Conservation (phyloP, 2,329 filamentous ascomycete genomes). For the Ambrosiella xylebori region DNA sequence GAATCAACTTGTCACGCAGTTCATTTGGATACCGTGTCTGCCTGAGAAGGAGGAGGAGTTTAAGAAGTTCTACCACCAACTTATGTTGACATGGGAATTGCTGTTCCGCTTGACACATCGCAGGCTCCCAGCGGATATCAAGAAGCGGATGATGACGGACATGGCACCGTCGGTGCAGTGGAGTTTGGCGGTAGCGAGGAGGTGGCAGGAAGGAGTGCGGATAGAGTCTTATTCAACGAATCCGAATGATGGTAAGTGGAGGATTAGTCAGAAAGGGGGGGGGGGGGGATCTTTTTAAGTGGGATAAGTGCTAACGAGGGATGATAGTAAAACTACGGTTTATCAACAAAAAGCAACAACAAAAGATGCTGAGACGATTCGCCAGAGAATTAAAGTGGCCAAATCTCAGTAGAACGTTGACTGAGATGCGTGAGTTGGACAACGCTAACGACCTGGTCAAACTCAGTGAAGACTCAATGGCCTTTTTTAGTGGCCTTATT, state of each 20-base stretch:
- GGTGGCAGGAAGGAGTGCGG: constrained; percentile 54
- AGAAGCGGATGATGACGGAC: constrained; percentile 44
- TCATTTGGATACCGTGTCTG: constrained; percentile 43
- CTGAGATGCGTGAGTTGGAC: constrained; percentile 43
- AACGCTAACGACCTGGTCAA: constrained; percentile 39
- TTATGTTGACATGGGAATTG: constrained; percentile 57
- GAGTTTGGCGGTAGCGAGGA: constrained; percentile 54
- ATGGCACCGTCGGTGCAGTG: constrained; percentile 56
- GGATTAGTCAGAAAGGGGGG: neutral
- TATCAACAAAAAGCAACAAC: constrained; percentile 48
- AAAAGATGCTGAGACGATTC: constrained; percentile 51
- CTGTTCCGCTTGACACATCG: constrained; percentile 50
- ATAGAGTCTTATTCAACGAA: constrained; percentile 40
- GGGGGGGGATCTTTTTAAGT: neutral
- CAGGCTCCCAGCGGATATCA: constrained; percentile 43
- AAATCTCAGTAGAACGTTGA: constrained; percentile 47
- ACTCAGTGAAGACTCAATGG: constrained; percentile 54
- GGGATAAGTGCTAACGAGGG: neutral
- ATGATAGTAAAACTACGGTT: constrained; percentile 40
- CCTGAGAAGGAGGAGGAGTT: constrained; percentile 39
- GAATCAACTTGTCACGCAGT: constrained; percentile 58
- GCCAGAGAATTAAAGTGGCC: constrained; percentile 62
- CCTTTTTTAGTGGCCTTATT: constrained; percentile 59
- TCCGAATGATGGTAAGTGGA: constrained; percentile 7
- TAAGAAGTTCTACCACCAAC: constrained; percentile 55